A percentile compares a stretch with the other conserved stretches of the same genome.
Conservation (phyloP, 1,284 basidiomycete species). For the Boletus sp. region DNA sequence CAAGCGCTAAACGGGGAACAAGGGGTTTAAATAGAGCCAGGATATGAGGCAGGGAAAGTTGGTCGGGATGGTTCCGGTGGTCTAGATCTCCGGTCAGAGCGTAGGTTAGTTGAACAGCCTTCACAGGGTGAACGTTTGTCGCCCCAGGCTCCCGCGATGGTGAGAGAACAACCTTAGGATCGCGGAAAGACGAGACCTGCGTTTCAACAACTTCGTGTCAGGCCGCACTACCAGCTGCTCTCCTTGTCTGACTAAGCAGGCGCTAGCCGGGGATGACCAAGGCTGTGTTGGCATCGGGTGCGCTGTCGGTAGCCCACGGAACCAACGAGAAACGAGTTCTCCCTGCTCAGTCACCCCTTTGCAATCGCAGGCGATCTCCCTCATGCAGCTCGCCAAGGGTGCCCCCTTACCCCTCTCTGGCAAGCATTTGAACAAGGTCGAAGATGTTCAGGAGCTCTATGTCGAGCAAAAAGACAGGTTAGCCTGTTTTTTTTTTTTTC, state of each 20-base stretch:
- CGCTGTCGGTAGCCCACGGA: slow-evolving; percentile 8
- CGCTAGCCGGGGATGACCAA: slow-evolving; percentile 5
- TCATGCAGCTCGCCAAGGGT: slow-evolving; percentile 19
- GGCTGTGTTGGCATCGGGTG: slow-evolving; percentile 3
- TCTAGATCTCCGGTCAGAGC: slow-evolving; percentile 4
- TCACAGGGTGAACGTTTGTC: too few relatives aligned
- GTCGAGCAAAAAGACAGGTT: slow-evolving; percentile 69
- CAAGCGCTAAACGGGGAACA: not conserved
- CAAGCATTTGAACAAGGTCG: slow-evolving; percentile 50
- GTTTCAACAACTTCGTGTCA: too few relatives aligned
- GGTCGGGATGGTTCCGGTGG: not conserved
- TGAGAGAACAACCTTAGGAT: too few relatives aligned
- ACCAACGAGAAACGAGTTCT: not conserved
- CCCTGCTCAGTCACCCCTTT: not conserved
- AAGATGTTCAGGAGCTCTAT: slow-evolving; percentile 72
- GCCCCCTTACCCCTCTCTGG: slow-evolving; percentile 11
- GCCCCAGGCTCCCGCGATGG: slow-evolving; percentile 1
- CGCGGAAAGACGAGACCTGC: too few relatives aligned
- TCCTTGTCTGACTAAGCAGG: slow-evolving; percentile 21
- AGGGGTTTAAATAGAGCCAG: not conserved
- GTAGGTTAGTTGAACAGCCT: not conserved
- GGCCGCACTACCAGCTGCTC: too few relatives aligned
- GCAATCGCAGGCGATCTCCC: slow-evolving; percentile 8
- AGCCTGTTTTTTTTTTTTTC: slow-evolving; percentile 20
- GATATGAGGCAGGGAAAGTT: too few relatives aligned